Evolutionary conservation across 2,329 filamentous ascomycete genomes (phyloP).

Genomic region (Trichophaea hybrida): DNA sequence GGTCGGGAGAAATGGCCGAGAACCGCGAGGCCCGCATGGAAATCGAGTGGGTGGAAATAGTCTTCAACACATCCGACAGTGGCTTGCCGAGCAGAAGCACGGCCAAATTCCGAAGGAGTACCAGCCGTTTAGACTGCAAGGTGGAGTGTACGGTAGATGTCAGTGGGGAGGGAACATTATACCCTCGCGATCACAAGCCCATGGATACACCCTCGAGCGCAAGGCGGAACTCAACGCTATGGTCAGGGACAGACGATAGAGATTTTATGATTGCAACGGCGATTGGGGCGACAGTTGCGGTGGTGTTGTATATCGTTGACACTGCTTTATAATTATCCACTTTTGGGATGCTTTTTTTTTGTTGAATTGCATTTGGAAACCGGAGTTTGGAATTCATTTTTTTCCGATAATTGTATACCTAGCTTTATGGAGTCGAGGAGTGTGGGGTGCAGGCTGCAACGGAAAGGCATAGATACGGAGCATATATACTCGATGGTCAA

Average conservation of each 20-base stretch:
- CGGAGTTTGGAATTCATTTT: no score
- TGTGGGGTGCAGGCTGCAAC: no score
- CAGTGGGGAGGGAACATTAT: background rate
- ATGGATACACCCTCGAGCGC: no score
- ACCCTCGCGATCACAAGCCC: no score
- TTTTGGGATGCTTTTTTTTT: no score
- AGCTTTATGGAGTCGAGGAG: no score
- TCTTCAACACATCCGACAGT: slow-evolving; percentile 34
- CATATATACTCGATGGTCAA: no score
- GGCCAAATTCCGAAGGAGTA: background rate
- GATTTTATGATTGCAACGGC: background rate
- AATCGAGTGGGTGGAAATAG: slow-evolving; percentile 49
- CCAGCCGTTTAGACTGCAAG: background rate
- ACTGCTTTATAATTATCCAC: background rate
- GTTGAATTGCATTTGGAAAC: no score
- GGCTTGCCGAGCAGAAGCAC: no score
- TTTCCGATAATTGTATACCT: no score
- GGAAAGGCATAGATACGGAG: no score
- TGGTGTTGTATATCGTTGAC: background rate
- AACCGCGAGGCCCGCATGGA: slow-evolving; percentile 41
- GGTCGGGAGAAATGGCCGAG: slow-evolving; percentile 45
- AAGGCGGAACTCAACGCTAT: background rate
- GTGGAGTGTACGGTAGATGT: background rate
- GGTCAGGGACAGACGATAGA: background rate
- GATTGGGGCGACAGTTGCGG: background rate